Evolutionary conservation across 768 basidiomycete genomes (phyloP).

Genomic region (Holtermannia corniformis): DNA sequence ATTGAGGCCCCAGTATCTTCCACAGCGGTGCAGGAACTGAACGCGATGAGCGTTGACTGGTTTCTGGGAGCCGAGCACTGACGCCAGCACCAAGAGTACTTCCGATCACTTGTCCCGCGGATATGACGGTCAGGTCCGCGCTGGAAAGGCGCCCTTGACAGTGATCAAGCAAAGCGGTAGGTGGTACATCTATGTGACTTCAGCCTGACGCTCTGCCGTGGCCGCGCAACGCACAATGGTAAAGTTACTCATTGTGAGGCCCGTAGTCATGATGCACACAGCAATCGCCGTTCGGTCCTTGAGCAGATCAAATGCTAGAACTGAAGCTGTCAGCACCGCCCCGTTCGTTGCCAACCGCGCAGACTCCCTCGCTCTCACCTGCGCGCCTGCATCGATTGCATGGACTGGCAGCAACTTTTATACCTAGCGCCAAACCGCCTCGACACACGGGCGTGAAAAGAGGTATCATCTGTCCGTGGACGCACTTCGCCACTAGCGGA

Average conservation of each 20-base stretch:
- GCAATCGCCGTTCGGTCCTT: background rate
- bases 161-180: background rate
- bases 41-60: background rate
- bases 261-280: background rate
- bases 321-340: background rate
- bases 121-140: background rate
- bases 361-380: too few species aligned
- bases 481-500: too few species aligned
- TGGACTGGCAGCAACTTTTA: too few species aligned
- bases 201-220: background rate
- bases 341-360: background rate
- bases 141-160: background rate
- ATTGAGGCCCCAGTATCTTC: background rate
- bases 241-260: background rate
- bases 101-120: background rate
- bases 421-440: too few species aligned
- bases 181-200: background rate
- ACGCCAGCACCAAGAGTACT: background rate
- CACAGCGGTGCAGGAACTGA: background rate
- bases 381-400: too few species aligned
- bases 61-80: background rate
- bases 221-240: background rate
- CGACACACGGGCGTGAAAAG: too few species aligned
- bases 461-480: too few species aligned
- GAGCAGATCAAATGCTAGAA: background rate